Evolutionary conservation across 768 basidiomycete species (phyloP), one percentile per base, ranked within the genome.

Genomic region (Pisolithus marmoratus): DNA sequence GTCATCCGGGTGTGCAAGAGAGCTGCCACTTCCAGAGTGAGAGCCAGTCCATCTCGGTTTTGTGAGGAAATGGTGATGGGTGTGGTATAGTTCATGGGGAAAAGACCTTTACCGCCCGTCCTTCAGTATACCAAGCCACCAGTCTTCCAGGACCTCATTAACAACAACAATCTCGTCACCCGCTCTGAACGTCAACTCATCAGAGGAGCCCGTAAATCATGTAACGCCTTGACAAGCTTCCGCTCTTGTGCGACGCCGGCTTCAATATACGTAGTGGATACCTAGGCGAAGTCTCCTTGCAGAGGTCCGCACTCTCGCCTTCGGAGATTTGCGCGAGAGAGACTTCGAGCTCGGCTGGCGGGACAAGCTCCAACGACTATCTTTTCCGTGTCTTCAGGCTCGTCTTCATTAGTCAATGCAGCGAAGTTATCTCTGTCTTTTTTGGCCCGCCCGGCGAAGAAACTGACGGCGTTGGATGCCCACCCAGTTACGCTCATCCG

Each of bases 91-190:
- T 82, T 77, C 1, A 81, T 77, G 0, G 93, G 93, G 75, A 96
- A 94, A 38, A 95, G 64, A 14, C 93, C 93, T 48, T 77, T 82
- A 55, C 74, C n/a, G 74, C 2, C 88, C 90, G 50, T 78, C 70
- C 41, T 54, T 58, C 31, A 82, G 64, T 63, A 87, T 83, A 7
- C 92, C 93, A 73, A 92, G 80, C 87, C 90, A 94, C 93, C 93
- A 94, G 54, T 83, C 91, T 55, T 90, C 87, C 31, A 91, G 72
- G 1, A 93, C 88, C 64, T 94, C 90, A 31, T 82, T 83, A 26
- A 90, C 59, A 26, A 94, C 83, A 14, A 76, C 66, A 51, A 96
- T 86, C 58, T 90, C 81, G 38, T 86, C 84, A 1, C 91, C 93
- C 5, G 75, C 72, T 52, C 72, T 77, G 71, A 95, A 85, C 40